Conservation (phyloP, 257 asterid species). For the Gentiana dahurica region DNA sequence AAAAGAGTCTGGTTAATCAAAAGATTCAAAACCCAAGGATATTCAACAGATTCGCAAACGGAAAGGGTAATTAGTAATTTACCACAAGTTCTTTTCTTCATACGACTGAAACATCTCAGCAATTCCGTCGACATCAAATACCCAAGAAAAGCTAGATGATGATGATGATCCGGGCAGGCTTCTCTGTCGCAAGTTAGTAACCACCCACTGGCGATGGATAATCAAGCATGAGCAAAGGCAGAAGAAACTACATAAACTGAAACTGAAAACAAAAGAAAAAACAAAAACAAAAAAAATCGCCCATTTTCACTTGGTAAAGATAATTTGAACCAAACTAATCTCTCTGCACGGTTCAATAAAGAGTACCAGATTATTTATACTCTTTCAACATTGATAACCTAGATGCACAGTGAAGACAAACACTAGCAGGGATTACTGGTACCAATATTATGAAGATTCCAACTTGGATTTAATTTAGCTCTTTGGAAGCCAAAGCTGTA, state of each 20-base stretch:
- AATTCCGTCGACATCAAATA: constrained; percentile 74
- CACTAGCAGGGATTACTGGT: too few relatives aligned
- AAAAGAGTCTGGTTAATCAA: too few relatives aligned
- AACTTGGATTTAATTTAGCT: too few relatives aligned
- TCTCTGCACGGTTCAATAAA: too few relatives aligned
- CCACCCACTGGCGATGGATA: constrained; percentile 67
- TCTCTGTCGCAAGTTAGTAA: constrained; percentile 62
- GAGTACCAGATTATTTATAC: too few relatives aligned
- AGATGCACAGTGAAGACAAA: too few relatives aligned
- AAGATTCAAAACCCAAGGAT: too few relatives aligned
- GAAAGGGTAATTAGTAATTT: constrained; percentile 17
- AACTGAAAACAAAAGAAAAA: background rate
- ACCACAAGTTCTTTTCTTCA: constrained; percentile 87
- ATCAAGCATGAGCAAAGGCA: background rate
- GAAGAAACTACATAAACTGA: background rate
- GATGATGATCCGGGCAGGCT: constrained; percentile 43
- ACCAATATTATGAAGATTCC: too few relatives aligned
- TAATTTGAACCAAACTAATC: too few relatives aligned
- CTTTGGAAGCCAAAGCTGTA: too few relatives aligned
- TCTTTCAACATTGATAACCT: too few relatives aligned
- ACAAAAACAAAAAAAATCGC: background rate
- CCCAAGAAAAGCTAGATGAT: constrained; percentile 60
- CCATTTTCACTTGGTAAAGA: too few relatives aligned
- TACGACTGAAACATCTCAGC: constrained; percentile 90
- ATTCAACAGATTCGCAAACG: background rate